These are phyloP conservation scores for Pontederia paniculata DNA, from an alignment of 176 grass and related monocot species.

Conservation along the genomic window DNA sequence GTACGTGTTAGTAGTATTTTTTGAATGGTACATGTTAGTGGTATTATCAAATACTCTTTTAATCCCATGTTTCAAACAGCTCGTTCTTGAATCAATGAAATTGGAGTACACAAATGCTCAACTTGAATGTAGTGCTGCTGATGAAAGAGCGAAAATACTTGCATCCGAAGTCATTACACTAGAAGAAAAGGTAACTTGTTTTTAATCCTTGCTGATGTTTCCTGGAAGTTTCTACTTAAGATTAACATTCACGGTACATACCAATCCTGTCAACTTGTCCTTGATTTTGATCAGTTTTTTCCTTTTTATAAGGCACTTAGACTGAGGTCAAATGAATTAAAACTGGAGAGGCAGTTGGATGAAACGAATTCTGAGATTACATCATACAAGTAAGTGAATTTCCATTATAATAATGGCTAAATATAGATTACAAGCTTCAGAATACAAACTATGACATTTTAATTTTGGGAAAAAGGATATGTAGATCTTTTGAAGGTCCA, in stretches of 20 bases:
- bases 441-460: neutral
- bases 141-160: conserved; percentile 93
- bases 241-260: conserved; percentile 15
- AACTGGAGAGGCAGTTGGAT: conserved; percentile 87
- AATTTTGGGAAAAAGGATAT: neutral
- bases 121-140: conserved; percentile 88
- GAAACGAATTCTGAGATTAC: conserved; percentile 67
- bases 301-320: conserved; percentile 56
- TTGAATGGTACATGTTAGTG: neutral
- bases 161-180: conserved; percentile 96
- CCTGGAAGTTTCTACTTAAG: too few species aligned
- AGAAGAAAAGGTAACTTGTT: conserved; percentile 82
- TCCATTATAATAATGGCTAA: conserved; percentile 14
- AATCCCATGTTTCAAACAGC: conserved; percentile 35
- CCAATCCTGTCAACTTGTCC: neutral
- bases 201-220: neutral
- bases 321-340: conserved; percentile 92
- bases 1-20: too few species aligned
- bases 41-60: neutral
- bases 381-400: conserved; percentile 54
- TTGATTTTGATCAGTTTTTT: neutral
- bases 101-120: conserved; percentile 81
- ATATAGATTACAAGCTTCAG: neutral
- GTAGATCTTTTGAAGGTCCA: too few species aligned
- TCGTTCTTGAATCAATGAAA: conserved; percentile 69